Conservation (phyloP, 106 monocot species). For the Platanthera guangdongensis region DNA sequence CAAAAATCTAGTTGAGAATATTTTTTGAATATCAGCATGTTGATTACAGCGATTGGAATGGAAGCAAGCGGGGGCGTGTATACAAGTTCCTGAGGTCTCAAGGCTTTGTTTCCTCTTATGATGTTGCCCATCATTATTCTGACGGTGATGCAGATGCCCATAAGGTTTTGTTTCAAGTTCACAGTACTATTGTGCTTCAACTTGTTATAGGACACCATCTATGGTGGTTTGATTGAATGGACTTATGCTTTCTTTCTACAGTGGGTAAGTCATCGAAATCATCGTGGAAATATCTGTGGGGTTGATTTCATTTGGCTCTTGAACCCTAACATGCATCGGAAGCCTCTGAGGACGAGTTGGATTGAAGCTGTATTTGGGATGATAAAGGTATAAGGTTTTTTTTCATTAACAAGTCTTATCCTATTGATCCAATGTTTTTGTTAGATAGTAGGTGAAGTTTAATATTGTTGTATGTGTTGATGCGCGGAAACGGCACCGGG, state of each 20-base stretch:
- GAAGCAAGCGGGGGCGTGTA: conserved; percentile 92
- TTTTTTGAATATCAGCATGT: neutral
- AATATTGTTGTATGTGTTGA: no score
- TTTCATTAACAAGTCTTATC: neutral
- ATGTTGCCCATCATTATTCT: conserved; percentile 81
- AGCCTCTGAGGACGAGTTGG: conserved; percentile 74
- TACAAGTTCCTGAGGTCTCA: conserved; percentile 93
- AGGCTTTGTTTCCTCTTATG: conserved; percentile 91
- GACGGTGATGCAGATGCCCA: conserved; percentile 93
- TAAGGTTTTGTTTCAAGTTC: conserved; percentile 37
- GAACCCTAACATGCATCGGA: conserved; percentile 62
- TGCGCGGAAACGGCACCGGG: no score
- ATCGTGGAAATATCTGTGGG: conserved; percentile 90
- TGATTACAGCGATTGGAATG: conserved; percentile 85
- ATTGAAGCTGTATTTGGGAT: conserved; percentile 81
- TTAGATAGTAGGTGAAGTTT: no score
- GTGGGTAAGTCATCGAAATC: conserved; percentile 98
- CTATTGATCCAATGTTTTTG: no score
- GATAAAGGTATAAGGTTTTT: conserved; percentile 49
- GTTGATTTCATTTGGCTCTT: conserved; percentile 98
- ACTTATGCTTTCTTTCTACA: conserved; percentile 13
- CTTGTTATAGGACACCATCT: no score
- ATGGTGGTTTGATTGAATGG: no score
- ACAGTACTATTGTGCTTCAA: no score
- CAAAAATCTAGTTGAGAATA: neutral